A percentile compares a stretch with the other conserved stretches of the same genome.
Conservation (phyloP, 352 stramenopile species). For the Globisporangium nodosum region DNA sequence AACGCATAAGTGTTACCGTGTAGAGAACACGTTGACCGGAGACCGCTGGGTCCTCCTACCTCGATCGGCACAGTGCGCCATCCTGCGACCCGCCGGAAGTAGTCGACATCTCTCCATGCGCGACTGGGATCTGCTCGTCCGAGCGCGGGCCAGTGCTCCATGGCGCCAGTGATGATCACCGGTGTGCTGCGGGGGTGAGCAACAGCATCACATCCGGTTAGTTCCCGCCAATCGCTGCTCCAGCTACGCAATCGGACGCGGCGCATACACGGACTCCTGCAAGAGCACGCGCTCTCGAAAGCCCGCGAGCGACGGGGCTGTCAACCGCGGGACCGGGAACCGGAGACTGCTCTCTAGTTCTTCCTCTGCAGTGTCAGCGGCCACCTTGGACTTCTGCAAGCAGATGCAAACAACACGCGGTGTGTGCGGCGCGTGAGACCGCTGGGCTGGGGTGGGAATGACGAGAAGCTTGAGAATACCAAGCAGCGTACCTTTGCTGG, state of each 20-base stretch:
- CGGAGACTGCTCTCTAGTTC: conserved; percentile 11
- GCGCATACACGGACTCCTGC: conserved; percentile 26
- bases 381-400: conserved; percentile 1
- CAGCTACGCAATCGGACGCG: background rate
- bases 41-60: conserved; percentile 15
- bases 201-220: background rate
- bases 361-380: background rate
- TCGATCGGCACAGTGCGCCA: conserved; percentile 78
- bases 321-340: conserved; percentile 38
- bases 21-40: too few relatives aligned
- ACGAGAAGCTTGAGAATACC: background rate
- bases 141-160: conserved; percentile 83
- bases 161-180: conserved; percentile 67
- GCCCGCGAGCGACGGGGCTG: conserved; percentile 47
- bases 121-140: conserved; percentile 27
- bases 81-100: conserved; percentile 67
- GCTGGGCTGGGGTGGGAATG: background rate
- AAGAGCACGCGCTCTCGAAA: conserved; percentile 56
- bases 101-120: conserved; percentile 57
- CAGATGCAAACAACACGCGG: background rate
- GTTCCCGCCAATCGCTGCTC: too few relatives aligned
- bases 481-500: conserved; percentile 6
- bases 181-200: conserved; percentile 27
- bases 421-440: background rate
- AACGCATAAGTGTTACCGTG: background rate